Percentiles rank a stretch among this genome's conserved stretches.
Conservation (phyloP, 768 basidiomycete genomes). For the Boletus fagicola region DNA sequence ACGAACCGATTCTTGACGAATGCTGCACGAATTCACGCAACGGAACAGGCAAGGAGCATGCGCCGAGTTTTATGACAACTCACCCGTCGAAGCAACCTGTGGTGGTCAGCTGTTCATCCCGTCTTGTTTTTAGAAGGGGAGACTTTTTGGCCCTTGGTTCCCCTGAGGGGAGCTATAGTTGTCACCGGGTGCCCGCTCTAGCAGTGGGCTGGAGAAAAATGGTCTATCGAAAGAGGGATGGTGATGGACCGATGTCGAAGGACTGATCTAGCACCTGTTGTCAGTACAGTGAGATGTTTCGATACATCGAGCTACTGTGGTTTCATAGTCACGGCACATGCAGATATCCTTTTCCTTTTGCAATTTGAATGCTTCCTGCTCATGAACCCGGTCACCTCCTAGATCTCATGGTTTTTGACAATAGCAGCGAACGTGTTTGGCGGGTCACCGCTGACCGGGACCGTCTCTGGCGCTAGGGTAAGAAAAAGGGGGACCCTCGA, state of each 20-base stretch:
- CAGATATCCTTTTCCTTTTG: constrained; percentile 12
- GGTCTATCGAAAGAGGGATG: constrained; percentile 22
- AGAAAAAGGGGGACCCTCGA: constrained; percentile 14
- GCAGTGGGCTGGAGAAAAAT: constrained; percentile 33
- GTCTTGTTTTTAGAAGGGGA: constrained; percentile 12
- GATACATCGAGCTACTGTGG: constrained; percentile 20
- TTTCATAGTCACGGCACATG: constrained; percentile 25
- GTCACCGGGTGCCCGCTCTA: constrained; percentile 30
- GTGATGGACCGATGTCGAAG: constrained; percentile 29
- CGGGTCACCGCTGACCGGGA: background rate
- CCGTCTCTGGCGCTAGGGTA: constrained; percentile 23
- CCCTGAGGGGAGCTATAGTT: constrained; percentile 25
- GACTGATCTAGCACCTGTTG: constrained; percentile 27
- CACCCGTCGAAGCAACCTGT: constrained; percentile 16
- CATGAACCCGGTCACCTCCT: background rate
- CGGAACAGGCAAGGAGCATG: constrained; percentile 25
- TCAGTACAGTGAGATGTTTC: constrained; percentile 20
- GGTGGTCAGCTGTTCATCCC: constrained; percentile 11
- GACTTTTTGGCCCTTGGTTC: constrained; percentile 15
- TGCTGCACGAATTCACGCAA: constrained; percentile 31
- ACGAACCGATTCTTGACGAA: constrained; percentile 39
- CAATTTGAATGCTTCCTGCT: constrained; percentile 8
- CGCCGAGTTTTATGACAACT: constrained; percentile 22
- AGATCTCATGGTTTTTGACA: constrained; percentile 1
- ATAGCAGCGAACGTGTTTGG: constrained; percentile 6